phyloP scores from a whole-genome alignment of 129 eudicot genomes.

The Heracleum sosnowskyi region DNA sequence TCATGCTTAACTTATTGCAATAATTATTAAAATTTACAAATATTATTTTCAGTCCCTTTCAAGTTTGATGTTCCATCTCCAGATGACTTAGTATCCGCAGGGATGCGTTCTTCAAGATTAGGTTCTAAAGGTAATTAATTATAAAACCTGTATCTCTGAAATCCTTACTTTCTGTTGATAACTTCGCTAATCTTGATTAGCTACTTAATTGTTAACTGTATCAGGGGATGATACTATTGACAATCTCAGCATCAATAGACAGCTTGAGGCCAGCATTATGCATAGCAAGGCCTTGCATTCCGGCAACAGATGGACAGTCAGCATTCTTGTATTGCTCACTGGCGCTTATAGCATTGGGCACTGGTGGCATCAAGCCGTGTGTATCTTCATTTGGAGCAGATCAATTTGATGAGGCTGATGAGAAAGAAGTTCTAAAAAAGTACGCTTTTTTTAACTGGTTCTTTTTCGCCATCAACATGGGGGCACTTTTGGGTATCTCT shows the following conservation, averaged over 20 bases:
- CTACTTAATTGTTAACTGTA: not conserved
- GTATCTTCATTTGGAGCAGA: slow-evolving; percentile 93
- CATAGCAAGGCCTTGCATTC: slow-evolving; percentile 49
- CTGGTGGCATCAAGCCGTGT: slow-evolving; percentile 95
- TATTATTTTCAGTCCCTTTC: slow-evolving; percentile 67
- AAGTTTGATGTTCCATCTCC: slow-evolving; percentile 89
- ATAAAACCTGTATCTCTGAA: not conserved
- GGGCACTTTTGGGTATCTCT: slow-evolving; percentile 68
- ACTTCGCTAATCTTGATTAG: not conserved
- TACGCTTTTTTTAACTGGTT: slow-evolving; percentile 82
- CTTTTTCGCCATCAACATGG: slow-evolving; percentile 82
- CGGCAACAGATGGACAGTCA: slow-evolving; percentile 44
- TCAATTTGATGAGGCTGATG: slow-evolving; percentile 64
- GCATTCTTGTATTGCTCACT: slow-evolving; percentile 58
- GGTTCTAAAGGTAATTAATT: slow-evolving; percentile 50
- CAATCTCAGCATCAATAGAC: slow-evolving; percentile 55
- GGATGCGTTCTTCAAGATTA: slow-evolving; percentile 47
- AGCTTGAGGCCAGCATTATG: slow-evolving; percentile 62
- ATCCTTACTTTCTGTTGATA: not conserved
- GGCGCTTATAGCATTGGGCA: slow-evolving; percentile 79
- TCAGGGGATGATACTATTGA: slow-evolving; percentile 79
- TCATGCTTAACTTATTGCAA: not conserved
- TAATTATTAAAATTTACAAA: not conserved
- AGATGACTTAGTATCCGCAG: slow-evolving; percentile 70
- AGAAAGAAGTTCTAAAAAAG: slow-evolving; percentile 46